Evolutionary conservation across 2,329 filamentous ascomycete species (phyloP).

Genomic region (Teratosphaeria destructans): DNA sequence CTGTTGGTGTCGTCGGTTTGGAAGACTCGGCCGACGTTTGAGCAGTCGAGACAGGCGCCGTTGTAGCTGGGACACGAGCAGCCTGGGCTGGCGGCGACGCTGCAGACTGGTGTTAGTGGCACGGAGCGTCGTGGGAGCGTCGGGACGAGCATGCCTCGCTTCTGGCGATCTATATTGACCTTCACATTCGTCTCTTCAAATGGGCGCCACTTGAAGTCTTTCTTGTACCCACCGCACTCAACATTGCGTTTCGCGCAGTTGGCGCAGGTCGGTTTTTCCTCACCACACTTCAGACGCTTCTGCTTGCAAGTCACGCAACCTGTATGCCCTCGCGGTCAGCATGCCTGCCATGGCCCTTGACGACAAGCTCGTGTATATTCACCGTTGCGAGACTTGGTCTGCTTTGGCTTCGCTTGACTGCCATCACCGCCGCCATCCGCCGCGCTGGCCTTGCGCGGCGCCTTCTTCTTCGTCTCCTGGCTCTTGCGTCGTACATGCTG

Average conservation of each 20-base stretch:
- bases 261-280: constrained; percentile 57
- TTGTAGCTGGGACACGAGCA: background rate
- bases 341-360: background rate
- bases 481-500: constrained; percentile 12
- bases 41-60: background rate
- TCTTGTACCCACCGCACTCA: constrained; percentile 60
- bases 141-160: constrained; percentile 29
- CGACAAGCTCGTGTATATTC: constrained; percentile 24
- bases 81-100: constrained; percentile 10
- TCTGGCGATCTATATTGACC: constrained; percentile 35
- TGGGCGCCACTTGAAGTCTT: constrained; percentile 64
- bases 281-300: constrained; percentile 64
- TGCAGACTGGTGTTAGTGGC: constrained; percentile 5
- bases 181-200: constrained; percentile 54
- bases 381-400: constrained; percentile 69
- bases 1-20: constrained; percentile 10
- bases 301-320: constrained; percentile 65
- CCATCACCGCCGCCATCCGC: constrained; percentile 8
- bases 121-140: background rate
- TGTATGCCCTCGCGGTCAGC: constrained; percentile 23
- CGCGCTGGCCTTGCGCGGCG: constrained; percentile 7
- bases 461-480: constrained; percentile 13
- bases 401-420: constrained; percentile 50
- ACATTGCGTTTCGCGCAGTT: constrained; percentile 58
- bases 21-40: constrained; percentile 9